Evolutionary conservation across 2,329 filamentous ascomycete species (phyloP), one percentile per base, ranked within the genome.

Genomic region (Fusarium floridanum): DNA sequence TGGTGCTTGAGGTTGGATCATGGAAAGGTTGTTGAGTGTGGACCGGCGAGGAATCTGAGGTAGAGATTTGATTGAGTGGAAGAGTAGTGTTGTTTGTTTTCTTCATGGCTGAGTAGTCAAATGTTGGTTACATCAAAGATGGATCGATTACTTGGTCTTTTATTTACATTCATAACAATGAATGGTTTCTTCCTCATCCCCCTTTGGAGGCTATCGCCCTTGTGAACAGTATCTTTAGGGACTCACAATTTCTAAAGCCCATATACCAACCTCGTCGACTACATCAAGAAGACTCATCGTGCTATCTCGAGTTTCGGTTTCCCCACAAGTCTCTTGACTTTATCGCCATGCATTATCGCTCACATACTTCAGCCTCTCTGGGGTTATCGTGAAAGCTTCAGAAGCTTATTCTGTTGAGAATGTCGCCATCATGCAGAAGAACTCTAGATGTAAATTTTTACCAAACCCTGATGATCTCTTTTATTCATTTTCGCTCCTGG

Each of bases 1-100:
- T 91, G 86, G 77, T 88, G 86, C 64, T 79, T 91, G 57, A 81
- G 88, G 34, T 76, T 91, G 56, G 88, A 91, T 37, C 82, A 82
- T 16, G 89, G 89, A 2, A 80, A 81, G 17, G 85, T 91, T 0
- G 81, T 90, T 1, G 85, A 85, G 73, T 85, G 85, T 43, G 88
- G 88, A 0, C 86, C 85, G 2, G 79, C 82, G 2, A 72, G 66
- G 62, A 66, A 79, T 48, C 27, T 73, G 22, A 59, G 57, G 17
- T 37, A 57, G 34, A 39, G 48, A 32, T 24, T 4, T 48, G 12
- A 9, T 48, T 9, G 14, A 48, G 22, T 27, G 16, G 14, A 48
- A 3, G 14, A 50, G 45, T 24, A 6, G 2, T 24, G 9, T 6
- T 27, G 43, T 8, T 59, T 59, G n/a, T 59, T 59, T 59, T 16